These are phyloP conservation scores for Ceratocystis cacaofunesta DNA, from an alignment of 2,329 filamentous ascomycete genomes.

Conservation along the genomic window DNA sequence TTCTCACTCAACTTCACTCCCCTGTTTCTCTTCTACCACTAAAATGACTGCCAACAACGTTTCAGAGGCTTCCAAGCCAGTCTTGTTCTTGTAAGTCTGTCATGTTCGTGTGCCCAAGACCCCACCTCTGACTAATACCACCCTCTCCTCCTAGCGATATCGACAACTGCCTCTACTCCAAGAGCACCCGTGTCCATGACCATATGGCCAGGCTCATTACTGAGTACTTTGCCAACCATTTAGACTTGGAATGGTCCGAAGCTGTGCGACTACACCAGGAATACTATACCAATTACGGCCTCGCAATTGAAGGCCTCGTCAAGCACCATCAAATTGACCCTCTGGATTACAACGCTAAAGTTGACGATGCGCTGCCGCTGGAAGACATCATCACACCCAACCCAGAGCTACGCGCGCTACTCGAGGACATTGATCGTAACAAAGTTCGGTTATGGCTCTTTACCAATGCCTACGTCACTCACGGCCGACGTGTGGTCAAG, in stretches of 20 bases:
- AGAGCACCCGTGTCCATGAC: slow-evolving; percentile 72
- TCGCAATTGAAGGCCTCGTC: slow-evolving; percentile 92
- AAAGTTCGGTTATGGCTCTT: slow-evolving; percentile 89
- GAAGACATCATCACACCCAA: slow-evolving; percentile 72
- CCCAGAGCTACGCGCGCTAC: slow-evolving; percentile 54
- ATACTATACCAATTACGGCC: slow-evolving; percentile 90
- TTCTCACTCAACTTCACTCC: background rate
- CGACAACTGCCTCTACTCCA: slow-evolving; percentile 92
- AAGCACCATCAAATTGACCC: slow-evolving; percentile 91
- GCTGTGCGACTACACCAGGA: slow-evolving; percentile 75
- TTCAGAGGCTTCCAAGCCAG: slow-evolving; percentile 24
- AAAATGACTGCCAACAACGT: slow-evolving; percentile 3
- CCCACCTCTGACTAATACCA: background rate
- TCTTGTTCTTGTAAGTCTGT: slow-evolving; percentile 30
- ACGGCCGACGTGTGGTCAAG: slow-evolving; percentile 67
- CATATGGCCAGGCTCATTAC: slow-evolving; percentile 76
- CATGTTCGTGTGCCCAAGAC: too few species aligned
- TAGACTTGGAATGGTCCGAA: slow-evolving; percentile 59
- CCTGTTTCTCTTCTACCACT: background rate
- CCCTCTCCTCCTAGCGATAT: slow-evolving; percentile 57
- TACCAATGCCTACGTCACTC: slow-evolving; percentile 88
- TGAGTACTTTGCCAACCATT: slow-evolving; percentile 48
- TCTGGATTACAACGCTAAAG: slow-evolving; percentile 82
- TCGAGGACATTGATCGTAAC: slow-evolving; percentile 65
- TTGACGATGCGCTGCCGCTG: slow-evolving; percentile 85